phyloP scores from a whole-genome alignment of 2,329 filamentous ascomycete species.

The Cadophora malorum region DNA sequence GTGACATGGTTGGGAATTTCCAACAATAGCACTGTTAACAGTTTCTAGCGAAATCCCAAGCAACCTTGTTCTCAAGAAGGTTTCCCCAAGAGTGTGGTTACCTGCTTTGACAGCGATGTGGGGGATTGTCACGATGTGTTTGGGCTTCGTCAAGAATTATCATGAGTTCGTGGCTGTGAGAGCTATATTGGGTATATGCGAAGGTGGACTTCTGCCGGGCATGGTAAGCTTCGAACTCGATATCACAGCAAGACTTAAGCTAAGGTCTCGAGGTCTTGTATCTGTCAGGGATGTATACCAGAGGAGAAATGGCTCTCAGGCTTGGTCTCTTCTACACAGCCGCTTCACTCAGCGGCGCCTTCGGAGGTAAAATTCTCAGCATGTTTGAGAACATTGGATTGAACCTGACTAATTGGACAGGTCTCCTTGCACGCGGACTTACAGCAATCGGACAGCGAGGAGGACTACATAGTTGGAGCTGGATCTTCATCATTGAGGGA shows the following conservation, averaged over 20 bases:
- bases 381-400: no score
- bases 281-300: slow-evolving; percentile 65
- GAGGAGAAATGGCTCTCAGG: slow-evolving; percentile 56
- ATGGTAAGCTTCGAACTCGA: slow-evolving; percentile 53
- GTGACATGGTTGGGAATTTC: background rate
- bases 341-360: slow-evolving; percentile 65
- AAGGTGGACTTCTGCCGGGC: slow-evolving; percentile 70
- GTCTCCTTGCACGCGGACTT: slow-evolving; percentile 64
- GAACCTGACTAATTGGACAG: background rate
- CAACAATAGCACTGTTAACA: slow-evolving; percentile 5
- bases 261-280: slow-evolving; percentile 59
- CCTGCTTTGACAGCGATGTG: slow-evolving; percentile 68
- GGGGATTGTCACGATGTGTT: slow-evolving; percentile 72
- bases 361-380: slow-evolving; percentile 49
- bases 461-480: slow-evolving; percentile 54
- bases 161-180: slow-evolving; percentile 66
- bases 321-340: slow-evolving; percentile 74
- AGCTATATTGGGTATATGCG: slow-evolving; percentile 65
- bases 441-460: slow-evolving; percentile 63
- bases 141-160: slow-evolving; percentile 51
- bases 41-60: slow-evolving; percentile 56
- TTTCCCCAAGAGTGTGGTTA: slow-evolving; percentile 64
- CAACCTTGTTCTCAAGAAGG: slow-evolving; percentile 62
- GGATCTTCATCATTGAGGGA: slow-evolving; percentile 61
- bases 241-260: background rate